Conservation (phyloP, 1,284 basidiomycete species). For the Meira nashicola region DNA sequence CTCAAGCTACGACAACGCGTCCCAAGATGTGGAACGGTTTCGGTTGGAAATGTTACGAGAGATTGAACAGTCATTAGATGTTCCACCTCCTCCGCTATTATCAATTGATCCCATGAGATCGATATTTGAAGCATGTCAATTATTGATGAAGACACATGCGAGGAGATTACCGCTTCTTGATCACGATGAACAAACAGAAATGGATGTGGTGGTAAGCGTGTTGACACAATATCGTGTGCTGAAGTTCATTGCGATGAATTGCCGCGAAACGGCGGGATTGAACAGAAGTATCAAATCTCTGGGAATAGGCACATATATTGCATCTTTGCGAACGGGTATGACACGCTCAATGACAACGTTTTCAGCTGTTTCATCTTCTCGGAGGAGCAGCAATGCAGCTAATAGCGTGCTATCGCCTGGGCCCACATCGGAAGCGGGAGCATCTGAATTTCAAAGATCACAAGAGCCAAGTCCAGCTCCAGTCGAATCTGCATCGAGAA, state of each 20-base stretch:
- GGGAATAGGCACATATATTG: slow-evolving; percentile 87
- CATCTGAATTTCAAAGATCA: background rate
- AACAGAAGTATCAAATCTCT: slow-evolving; percentile 77
- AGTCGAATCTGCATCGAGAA: background rate
- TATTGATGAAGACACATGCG: slow-evolving; percentile 91
- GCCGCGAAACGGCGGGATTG: slow-evolving; percentile 43
- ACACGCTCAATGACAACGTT: background rate
- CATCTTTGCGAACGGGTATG: background rate
- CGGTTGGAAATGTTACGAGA: slow-evolving; percentile 67
- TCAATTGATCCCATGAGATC: slow-evolving; percentile 78
- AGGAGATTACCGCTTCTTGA: slow-evolving; percentile 90
- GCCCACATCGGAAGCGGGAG: background rate
- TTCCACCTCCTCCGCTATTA: slow-evolving; percentile 84
- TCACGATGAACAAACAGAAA: slow-evolving; percentile 83
- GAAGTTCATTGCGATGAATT: slow-evolving; percentile 95
- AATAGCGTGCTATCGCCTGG: background rate
- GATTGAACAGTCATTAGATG: slow-evolving; percentile 86
- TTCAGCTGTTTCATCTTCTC: background rate
- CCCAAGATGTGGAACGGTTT: slow-evolving; percentile 89
- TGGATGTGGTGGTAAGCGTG: slow-evolving; percentile 91
- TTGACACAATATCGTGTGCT: slow-evolving; percentile 95
- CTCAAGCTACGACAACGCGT: slow-evolving; percentile 70
- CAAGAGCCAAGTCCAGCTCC: background rate
- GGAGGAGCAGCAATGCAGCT: background rate
- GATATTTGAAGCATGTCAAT: slow-evolving; percentile 82